A percentile compares a stretch with the other conserved stretches of the same genome.
Conservation (phyloP, 768 basidiomycete genomes). For the Pleurotus platypus region DNA sequence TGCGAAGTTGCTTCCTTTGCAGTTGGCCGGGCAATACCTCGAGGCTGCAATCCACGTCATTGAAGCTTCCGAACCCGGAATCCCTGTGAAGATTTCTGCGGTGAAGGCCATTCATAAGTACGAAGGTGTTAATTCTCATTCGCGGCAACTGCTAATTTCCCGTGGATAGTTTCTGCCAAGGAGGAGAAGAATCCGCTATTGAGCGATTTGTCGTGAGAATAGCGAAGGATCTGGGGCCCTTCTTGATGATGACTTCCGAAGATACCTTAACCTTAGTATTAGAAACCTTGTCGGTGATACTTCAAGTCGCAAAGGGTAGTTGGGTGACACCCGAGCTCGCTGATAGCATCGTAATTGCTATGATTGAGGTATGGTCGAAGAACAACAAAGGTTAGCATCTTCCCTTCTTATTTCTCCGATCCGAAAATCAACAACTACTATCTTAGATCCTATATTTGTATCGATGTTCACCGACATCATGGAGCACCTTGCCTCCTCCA, state of each 20-base stretch:
- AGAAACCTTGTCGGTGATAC: conserved; percentile 77
- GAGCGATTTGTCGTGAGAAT: conserved; percentile 69
- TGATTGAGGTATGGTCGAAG: conserved; percentile 81
- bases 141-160: background rate
- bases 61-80: conserved; percentile 62
- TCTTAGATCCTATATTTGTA: conserved; percentile 78
- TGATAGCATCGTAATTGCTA: conserved; percentile 56
- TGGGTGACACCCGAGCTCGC: conserved; percentile 74
- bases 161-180: conserved; percentile 64
- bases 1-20: conserved; percentile 64
- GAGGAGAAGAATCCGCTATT: conserved; percentile 56
- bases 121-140: conserved; percentile 17
- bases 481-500: conserved; percentile 60
- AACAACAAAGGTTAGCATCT: conserved; percentile 70
- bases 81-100: conserved; percentile 93
- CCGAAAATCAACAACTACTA: conserved; percentile 1
- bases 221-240: conserved; percentile 78
- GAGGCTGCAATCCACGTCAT: conserved; percentile 85
- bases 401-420: background rate
- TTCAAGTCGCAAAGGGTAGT: conserved; percentile 67
- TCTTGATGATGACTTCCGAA: conserved; percentile 75
- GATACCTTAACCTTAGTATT: conserved; percentile 87
- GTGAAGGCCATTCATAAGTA: conserved; percentile 94
- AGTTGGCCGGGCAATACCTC: conserved; percentile 81
- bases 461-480: conserved; percentile 84